Evolutionary conservation across 305 asterid species (phyloP).

Genomic region (Nicotiana rustica): DNA sequence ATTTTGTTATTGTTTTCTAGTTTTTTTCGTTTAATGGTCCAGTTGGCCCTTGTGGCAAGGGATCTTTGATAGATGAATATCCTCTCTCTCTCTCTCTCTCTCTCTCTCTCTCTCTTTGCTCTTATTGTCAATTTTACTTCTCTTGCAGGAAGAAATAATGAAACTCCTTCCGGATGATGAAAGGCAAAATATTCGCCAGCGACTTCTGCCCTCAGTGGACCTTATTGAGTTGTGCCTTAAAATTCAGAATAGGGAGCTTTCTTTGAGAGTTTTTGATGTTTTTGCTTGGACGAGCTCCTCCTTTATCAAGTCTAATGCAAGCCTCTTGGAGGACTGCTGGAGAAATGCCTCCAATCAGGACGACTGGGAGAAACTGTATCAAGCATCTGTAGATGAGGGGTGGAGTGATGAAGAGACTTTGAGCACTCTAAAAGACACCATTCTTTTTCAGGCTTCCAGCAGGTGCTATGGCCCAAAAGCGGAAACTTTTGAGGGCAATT

Average conservation of each 20-base stretch:
- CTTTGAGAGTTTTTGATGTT: conserved; percentile 76
- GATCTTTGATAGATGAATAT: not conserved
- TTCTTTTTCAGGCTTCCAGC: conserved; percentile 76
- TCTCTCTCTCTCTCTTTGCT: not conserved
- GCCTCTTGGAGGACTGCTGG: conserved; percentile 95
- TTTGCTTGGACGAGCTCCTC: conserved; percentile 89
- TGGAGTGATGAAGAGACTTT: conserved; percentile 80
- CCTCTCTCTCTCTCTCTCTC: not conserved
- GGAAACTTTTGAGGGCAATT: conserved; percentile 64
- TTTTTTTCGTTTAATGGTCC: not conserved
- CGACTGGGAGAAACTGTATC: conserved; percentile 73
- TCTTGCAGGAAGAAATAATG: conserved; percentile 77
- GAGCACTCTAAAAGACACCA: conserved; percentile 61
- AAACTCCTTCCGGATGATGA: conserved; percentile 64
- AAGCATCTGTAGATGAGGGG: conserved; percentile 66
- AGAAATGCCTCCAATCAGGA: conserved; percentile 90
- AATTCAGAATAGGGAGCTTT: conserved; percentile 58
- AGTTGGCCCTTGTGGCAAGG: not conserved
- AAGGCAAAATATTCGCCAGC: conserved; percentile 56
- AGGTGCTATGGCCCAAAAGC: conserved; percentile 82
- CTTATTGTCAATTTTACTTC: conserved; percentile 30
- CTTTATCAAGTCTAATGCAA: conserved; percentile 65
- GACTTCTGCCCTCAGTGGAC: conserved; percentile 76
- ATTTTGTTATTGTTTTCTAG: not conserved
- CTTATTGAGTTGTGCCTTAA: conserved; percentile 81